Conservation (phyloP, 345 rosid genomes). For the Fremontodendron californicum region DNA sequence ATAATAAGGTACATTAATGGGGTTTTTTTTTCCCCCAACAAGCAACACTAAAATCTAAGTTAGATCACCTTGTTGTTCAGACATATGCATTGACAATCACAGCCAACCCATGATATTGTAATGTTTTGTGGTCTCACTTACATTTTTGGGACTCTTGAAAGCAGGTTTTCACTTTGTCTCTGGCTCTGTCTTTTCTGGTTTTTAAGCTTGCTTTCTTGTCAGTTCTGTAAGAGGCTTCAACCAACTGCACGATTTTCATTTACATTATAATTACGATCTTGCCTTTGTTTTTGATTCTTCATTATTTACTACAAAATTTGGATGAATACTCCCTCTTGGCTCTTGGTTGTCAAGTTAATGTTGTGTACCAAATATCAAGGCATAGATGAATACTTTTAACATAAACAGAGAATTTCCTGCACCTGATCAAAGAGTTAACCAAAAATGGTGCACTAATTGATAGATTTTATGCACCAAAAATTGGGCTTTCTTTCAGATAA, state of each 20-base stretch:
- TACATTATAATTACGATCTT: too few species aligned
- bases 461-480: too few species aligned
- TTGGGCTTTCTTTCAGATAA: too few species aligned
- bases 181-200: background rate
- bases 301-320: background rate
- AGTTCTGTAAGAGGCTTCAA: background rate
- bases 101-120: conserved; percentile 10
- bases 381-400: too few species aligned
- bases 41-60: conserved; percentile 22
- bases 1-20: background rate
- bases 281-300: too few species aligned
- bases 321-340: background rate
- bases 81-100: background rate
- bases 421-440: too few species aligned
- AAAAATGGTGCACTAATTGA: too few species aligned
- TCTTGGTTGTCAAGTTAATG: background rate
- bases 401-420: too few species aligned
- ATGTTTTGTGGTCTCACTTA: background rate
- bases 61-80: conserved; percentile 14
- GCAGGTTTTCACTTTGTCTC: background rate
- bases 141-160: background rate
- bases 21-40: conserved; percentile 10
- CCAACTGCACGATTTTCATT: background rate
- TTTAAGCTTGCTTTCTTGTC: background rate
- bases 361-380: background rate